Percentiles rank a stretch among this genome's conserved stretches.
phyloP scores from a whole-genome alignment of 352 stramenopile genomes.

The Phytopythium delawarense region DNA sequence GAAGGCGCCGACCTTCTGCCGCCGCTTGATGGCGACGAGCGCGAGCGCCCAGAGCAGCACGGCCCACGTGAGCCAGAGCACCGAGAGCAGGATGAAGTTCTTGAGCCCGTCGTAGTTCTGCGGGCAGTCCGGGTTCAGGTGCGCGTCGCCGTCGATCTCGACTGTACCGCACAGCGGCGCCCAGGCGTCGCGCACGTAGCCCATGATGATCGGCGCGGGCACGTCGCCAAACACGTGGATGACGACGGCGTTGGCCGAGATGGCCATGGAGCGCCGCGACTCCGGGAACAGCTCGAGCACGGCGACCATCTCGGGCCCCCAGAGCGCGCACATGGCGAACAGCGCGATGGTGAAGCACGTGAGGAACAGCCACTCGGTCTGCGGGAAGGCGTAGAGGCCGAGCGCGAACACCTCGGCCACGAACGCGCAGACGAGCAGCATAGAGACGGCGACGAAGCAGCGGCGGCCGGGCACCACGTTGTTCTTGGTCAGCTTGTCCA shows the following conservation, averaged over 20 bases:
- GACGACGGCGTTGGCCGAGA: slow-evolving; percentile 78
- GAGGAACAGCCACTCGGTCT: slow-evolving; percentile 42
- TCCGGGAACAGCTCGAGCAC: slow-evolving; percentile 78
- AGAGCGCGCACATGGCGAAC: slow-evolving; percentile 53
- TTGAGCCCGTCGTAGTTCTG: slow-evolving; percentile 41
- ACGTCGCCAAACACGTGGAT: slow-evolving; percentile 90
- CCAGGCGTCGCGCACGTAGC: slow-evolving; percentile 79
- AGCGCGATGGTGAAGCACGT: slow-evolving; percentile 42
- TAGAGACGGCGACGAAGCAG: slow-evolving; percentile 32
- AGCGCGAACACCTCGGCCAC: slow-evolving; percentile 39
- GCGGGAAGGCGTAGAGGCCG: slow-evolving; percentile 34
- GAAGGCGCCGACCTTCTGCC: slow-evolving; percentile 22
- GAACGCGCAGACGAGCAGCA: slow-evolving; percentile 45
- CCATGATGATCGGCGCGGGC: slow-evolving; percentile 83
- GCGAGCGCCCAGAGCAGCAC: slow-evolving; percentile 42
- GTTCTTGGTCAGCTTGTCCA: slow-evolving; percentile 39
- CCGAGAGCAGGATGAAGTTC: slow-evolving; percentile 46
- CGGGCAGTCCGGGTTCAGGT: slow-evolving; percentile 47
- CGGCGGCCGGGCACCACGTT: slow-evolving; percentile 27
- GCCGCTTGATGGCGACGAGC: slow-evolving; percentile 23
- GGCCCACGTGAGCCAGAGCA: slow-evolving; percentile 60
- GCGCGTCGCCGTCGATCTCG: slow-evolving; percentile 31
- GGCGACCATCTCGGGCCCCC: slow-evolving; percentile 54
- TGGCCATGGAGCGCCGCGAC: slow-evolving; percentile 64
- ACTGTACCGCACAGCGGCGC: slow-evolving; percentile 70